Evolutionary conservation across 306 rosid species (phyloP).

Genomic region (Senna tora): DNA sequence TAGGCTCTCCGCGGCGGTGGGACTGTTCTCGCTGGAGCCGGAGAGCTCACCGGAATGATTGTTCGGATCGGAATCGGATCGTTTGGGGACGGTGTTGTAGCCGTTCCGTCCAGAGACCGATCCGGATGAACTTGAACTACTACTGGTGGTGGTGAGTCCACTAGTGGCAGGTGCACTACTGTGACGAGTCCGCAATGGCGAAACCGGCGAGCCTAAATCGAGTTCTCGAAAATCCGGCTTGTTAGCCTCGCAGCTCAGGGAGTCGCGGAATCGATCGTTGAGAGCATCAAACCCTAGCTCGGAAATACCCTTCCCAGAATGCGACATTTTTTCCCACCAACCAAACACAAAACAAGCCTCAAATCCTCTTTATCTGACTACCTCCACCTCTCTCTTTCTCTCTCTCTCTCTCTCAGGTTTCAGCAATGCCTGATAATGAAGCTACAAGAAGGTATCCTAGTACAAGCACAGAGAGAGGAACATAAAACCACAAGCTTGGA

Average conservation of each 20-base stretch:
- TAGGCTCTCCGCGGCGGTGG: constrained; percentile 55
- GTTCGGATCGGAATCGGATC: constrained; percentile 55
- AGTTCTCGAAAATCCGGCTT: constrained; percentile 85
- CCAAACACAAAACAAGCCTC: constrained; percentile 22
- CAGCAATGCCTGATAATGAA: constrained; percentile 46
- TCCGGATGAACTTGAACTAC: constrained; percentile 75
- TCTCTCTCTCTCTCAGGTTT: neutral
- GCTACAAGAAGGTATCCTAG: constrained; percentile 11
- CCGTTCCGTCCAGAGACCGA: constrained; percentile 59
- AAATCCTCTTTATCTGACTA: constrained; percentile 12
- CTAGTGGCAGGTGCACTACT: constrained; percentile 32
- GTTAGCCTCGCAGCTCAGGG: constrained; percentile 64
- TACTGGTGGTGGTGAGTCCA: constrained; percentile 55
- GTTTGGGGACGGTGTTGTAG: constrained; percentile 32
- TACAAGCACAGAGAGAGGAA: neutral
- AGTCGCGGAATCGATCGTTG: constrained; percentile 59
- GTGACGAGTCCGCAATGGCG: constrained; percentile 69
- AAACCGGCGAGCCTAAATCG: constrained; percentile 86
- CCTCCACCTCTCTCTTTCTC: neutral
- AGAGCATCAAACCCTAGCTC: constrained; percentile 55
- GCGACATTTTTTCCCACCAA: constrained; percentile 57
- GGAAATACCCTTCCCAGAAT: constrained; percentile 55
- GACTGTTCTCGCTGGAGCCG: constrained; percentile 67
- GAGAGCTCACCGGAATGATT: constrained; percentile 77
- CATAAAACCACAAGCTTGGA: constrained; percentile 29